Evolutionary conservation across 2,329 filamentous ascomycete genomes (phyloP).

Genomic region (Parastagonospora nodorum): DNA sequence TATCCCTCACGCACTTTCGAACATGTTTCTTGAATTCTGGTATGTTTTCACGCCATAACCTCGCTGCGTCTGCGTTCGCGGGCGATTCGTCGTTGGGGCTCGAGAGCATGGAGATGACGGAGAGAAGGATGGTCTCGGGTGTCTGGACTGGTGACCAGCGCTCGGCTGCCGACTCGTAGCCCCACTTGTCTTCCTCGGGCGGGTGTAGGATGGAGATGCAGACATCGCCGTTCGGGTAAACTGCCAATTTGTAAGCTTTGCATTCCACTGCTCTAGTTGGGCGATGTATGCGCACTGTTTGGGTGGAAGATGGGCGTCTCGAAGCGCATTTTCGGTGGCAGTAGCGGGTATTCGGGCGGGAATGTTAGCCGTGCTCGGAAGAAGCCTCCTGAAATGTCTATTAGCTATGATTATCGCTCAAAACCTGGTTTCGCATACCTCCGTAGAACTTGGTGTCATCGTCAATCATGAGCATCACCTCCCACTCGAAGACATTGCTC

Average conservation of each 20-base stretch:
- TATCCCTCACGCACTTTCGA: slow-evolving; percentile 73
- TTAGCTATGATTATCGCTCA: neutral
- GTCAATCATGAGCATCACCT: slow-evolving; percentile 98
- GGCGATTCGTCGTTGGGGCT: slow-evolving; percentile 97
- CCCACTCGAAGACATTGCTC: slow-evolving; percentile 94
- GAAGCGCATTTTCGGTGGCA: slow-evolving; percentile 96
- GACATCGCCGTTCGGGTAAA: slow-evolving; percentile 88
- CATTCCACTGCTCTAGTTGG: neutral
- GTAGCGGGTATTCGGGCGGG: slow-evolving; percentile 94
- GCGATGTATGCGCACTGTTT: slow-evolving; percentile 68
- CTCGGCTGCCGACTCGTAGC: slow-evolving; percentile 95
- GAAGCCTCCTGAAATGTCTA: slow-evolving; percentile 67
- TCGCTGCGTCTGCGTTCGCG: slow-evolving; percentile 93
- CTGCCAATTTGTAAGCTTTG: slow-evolving; percentile 52
- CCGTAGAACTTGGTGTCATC: slow-evolving; percentile 94
- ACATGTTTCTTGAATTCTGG: slow-evolving; percentile 86
- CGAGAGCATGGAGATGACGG: slow-evolving; percentile 97
- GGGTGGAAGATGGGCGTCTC: slow-evolving; percentile 94
- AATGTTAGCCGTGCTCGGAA: slow-evolving; percentile 96
- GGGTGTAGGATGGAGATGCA: slow-evolving; percentile 99
- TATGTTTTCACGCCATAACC: slow-evolving; percentile 90
- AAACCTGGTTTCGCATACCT: slow-evolving; percentile 57
- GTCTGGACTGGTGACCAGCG: slow-evolving; percentile 97
- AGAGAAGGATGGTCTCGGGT: slow-evolving; percentile 96
- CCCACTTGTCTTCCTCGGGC: slow-evolving; percentile 95